Evolutionary conservation across 2,329 filamentous ascomycete genomes (phyloP), one percentile per base, ranked within the genome.

Genomic region (Clonostachys byssicola): DNA sequence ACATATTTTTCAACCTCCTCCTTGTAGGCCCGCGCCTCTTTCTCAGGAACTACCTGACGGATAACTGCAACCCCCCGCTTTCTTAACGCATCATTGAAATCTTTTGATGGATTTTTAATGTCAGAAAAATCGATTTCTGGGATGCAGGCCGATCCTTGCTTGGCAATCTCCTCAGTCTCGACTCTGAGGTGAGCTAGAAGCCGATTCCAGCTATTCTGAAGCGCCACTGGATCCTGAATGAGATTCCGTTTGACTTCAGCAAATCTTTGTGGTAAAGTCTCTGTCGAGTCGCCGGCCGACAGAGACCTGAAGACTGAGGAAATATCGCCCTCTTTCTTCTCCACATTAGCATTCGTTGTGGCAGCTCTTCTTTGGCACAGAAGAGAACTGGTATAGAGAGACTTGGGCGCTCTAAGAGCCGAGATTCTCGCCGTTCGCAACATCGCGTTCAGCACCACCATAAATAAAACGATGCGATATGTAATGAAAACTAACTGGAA

Each of bases 11-110:
- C 77, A 6, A 86, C 67, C 49, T 84, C 75, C 9, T 71, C 70
- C 64, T 91, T 91, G 56, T 82, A 87, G 2, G 67, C 71, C 43
- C 85, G 66, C 0, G 86, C 86, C 59, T 86, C 78, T 2, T 68
- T 63, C 53, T 81, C 76, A 0, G 83, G 77, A 13, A 91, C 64
- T 5, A 89, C 86, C 12, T 81, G 81, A 40, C 79, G 74, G 18
- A 91, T 72, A 2, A 91, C 80, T 1, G 79, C 78, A 8, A 52
- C 50, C 9, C 85, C 86, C 12, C 47, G 40, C 16, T 49, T 46
- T 18, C 47, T 40, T 3, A 49, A 38, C 51, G 83, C 81, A 2
- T 66, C 69, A 36, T 62, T 63, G 34, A 49, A 49, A 10, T 40
- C 44, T 8, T 51, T 46, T 4, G 74, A 53, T 4, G 71, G 71